Evolutionary conservation across 192 early-diverging fungal genomes (phyloP).

Genomic region (Podila horticola): DNA sequence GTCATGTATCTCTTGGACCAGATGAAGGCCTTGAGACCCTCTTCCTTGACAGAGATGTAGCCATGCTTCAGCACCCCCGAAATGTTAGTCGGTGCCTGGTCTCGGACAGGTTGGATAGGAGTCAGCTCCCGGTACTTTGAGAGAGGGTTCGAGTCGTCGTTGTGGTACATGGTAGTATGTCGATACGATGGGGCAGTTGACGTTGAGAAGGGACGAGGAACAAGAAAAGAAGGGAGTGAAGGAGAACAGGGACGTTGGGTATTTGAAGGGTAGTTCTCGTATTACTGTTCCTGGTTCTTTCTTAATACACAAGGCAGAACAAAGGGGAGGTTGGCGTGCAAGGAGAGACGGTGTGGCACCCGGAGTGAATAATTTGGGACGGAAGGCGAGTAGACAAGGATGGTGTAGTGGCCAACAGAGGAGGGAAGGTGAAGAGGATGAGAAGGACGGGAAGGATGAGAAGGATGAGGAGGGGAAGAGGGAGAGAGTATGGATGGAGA

Average conservation of each 20-base stretch:
- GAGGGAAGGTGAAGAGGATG: not conserved
- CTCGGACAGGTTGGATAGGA: constrained; percentile 34
- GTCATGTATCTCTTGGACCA: constrained; percentile 96
- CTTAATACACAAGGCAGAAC: no score
- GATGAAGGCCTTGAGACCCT: constrained; percentile 89
- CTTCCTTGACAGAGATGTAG: constrained; percentile 91
- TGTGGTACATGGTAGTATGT: constrained; percentile 25
- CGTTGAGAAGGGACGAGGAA: not conserved
- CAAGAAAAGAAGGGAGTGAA: not conserved
- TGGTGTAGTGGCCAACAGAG: no score
- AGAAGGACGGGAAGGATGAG: not conserved
- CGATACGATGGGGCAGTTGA: not conserved
- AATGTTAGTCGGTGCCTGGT: constrained; percentile 24
- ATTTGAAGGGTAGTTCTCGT: not conserved
- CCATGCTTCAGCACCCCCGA: constrained; percentile 78
- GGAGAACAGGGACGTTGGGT: not conserved
- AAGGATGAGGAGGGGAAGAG: not conserved
- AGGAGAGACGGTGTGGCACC: no score
- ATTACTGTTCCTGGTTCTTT: no score
- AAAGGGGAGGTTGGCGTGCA: no score
- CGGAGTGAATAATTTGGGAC: no score
- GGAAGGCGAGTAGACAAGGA: no score
- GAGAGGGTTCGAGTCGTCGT: constrained; percentile 40
- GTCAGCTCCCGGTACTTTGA: constrained; percentile 44
- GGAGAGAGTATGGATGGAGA: not conserved